Base-by-base conservation (phyloP, 306 rosid species). In the Ceratonia siliqua region DNA sequence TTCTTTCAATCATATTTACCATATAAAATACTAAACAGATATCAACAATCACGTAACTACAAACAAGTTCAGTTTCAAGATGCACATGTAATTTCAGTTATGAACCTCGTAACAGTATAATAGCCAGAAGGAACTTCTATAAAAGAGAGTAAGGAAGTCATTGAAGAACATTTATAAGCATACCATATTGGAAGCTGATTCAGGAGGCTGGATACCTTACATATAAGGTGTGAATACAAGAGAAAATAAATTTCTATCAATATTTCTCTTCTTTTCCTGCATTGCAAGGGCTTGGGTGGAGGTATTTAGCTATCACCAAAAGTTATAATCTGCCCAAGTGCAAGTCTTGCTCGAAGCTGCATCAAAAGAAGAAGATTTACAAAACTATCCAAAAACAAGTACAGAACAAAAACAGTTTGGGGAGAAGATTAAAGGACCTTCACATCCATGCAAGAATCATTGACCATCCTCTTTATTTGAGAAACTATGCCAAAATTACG, bases 361-460 rank as follows among this genome's bases (percentile, higher is more conserved):
- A 78, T 79, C 46, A 76, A 64, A 22, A 75, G 56, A 64, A 78
- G 25, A 67, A 49, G 45, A 54, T 68, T 82, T 53, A 54, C 17
- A 79, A 55, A 83, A 38, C 43, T 27, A 72, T 35, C 24, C 54
- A 14, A 65, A 33, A 22, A 72, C 0, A 21, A 32, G 50, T 12
- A 28, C 22, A 35, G 27, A 56, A 46, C 42, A 35, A 32, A 28
- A 5, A 30, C 15, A 77, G 69, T 50, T 46, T 63, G 64, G 43
- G 17, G 45, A 65, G 45, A 68, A 41, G 57, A 59, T 55, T 77
- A 27, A 80, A 78, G 61, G 45, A 92, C 97, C 97, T 88, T 88
- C 32, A 89, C 96, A 65, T 92, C 96, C 79, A 82, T 71, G 81
- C 92, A 88, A 46, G 90, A 80, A 85, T 92, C 96, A 63, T 84